Percentiles rank a stretch among this genome's conserved stretches.
These are phyloP conservation scores for Cyclanthera cordifolia DNA, from an alignment of 306 rosid species.

Conservation along the genomic window DNA sequence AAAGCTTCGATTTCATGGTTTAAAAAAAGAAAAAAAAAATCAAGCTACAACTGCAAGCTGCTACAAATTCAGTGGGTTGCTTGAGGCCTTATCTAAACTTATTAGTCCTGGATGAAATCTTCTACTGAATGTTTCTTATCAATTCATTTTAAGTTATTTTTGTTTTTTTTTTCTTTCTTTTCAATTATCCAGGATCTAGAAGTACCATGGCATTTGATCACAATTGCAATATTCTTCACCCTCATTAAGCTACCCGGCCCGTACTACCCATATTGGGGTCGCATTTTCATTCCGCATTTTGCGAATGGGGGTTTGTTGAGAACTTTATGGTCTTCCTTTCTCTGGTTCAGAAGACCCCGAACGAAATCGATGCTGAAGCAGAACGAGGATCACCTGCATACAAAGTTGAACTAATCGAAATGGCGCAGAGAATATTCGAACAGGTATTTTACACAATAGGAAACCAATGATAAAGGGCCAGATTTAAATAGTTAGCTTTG, in stretches of 20 bases:
- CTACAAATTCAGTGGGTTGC: not conserved
- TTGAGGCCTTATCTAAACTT: not conserved
- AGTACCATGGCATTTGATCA: slow-evolving; percentile 91
- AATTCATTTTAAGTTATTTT: not conserved
- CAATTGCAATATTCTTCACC: slow-evolving; percentile 56
- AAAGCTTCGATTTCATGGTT: too few relatives aligned
- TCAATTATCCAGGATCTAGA: slow-evolving; percentile 57
- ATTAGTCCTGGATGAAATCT: not conserved
- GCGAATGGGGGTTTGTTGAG: slow-evolving; percentile 39
- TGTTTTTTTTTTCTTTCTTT: not conserved
- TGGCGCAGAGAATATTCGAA: not conserved
- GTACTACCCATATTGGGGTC: slow-evolving; percentile 82
- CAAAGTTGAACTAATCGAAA: slow-evolving; percentile 8
- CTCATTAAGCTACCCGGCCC: slow-evolving; percentile 79
- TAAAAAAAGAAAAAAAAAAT: too few relatives aligned
- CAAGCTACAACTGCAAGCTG: not conserved
- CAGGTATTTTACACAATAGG: slow-evolving; percentile 21
- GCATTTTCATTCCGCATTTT: slow-evolving; percentile 67
- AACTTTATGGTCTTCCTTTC: slow-evolving; percentile 25
- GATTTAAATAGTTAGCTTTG: not conserved
- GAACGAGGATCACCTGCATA: slow-evolving; percentile 8
- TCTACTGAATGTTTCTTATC: not conserved
- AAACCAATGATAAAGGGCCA: not conserved
- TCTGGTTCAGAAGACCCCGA: slow-evolving; percentile 27
- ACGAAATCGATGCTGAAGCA: slow-evolving; percentile 14